Base-by-base conservation (phyloP, 306 rosid genomes). In the Gastrolobium bilobum region DNA sequence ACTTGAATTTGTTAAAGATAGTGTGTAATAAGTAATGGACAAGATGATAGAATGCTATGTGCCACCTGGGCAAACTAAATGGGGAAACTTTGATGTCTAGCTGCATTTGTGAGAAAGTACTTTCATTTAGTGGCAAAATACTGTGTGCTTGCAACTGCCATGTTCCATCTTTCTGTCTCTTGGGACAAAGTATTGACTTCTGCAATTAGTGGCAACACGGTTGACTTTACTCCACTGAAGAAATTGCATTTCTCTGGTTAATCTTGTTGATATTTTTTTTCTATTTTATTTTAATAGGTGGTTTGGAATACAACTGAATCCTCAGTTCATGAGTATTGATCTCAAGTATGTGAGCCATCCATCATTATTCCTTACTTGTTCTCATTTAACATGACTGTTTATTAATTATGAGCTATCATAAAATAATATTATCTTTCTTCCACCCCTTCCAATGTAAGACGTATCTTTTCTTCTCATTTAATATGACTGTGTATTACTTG, bases 221-320 rank as follows among this genome's bases (percentile, higher is more conserved):
- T 59, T 60, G 48, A 51, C 74, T 77, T 84, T 68, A 35, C 11
- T 81, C 35, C 71, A 70, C 33, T 60, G 67, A 42, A 14, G 20
- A 73, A 77, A 57, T 14, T 79, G 44, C 15, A 33, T 73, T 58
- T 61, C 68, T 59, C 3, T 80, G 15, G 33, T 64, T 78, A 68
- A 61, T 81, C 72, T 34, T 35, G 51, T 76, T 78, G 34, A 66
- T 40, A 46, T 42, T 71, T 71, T 51, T 68, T 75, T 60, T 57
- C 56, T 77, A 50, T 66, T 52, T 77, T 67, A 44, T 78, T 83
- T 81, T 73, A 46, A 56, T 80, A 96, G 99, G 99, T 93, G 99
- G 98, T 86, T 93, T 84, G 99, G 98, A 40, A 90, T 91, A 68
- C 98, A 96, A 91, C 87, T 96, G 81, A 96, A 96, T 86, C 97